Evolutionary conservation across 2,329 filamentous ascomycete genomes (phyloP), one percentile per base, ranked within the genome.

Genomic region (Aspergillus sp.): DNA sequence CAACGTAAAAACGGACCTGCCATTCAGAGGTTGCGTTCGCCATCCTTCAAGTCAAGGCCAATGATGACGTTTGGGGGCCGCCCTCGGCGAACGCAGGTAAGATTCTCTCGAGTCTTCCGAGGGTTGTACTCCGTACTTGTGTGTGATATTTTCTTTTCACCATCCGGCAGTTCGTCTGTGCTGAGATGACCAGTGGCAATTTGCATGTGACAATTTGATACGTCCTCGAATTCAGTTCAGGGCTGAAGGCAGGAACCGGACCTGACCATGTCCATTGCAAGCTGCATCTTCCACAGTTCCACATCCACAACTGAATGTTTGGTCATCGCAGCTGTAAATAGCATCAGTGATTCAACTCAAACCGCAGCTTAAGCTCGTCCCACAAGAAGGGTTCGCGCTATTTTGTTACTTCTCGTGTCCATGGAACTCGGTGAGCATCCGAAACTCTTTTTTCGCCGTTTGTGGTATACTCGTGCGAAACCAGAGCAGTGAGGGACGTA

Each of bases 321-420:
- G 45, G n/a, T 16, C n/a, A 22, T 47, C 12, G 45, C 9, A 10
- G 45, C 45, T 6, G 45, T 22, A 47, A 47, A 47, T 47, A 47
- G 12, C 29, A 29, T 32, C 49, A 4, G 16, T 3, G 4, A 22
- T 12, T 10, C 16, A 29, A 24, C 24, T 31, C 32, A 47, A 45
- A 32, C 24, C 29, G 31, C 45, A 54, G 52, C 39, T 50, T 49
- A 22, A 50, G 53, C 53, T 46, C 49, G 42, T 55, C 22, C 52
- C 49, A 26, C 26, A 36, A 53, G 42, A 42, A 59, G 49, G 57
- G 57, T 59, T 59, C 49, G n/a, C 49, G 39, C 53, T 52, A 55
- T 52, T 49, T 24, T 20, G 2, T 10, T 32, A 9, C 45, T 47
- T 24, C 22, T 47, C 45, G 45, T 47, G 45, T 47, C 45, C 22